Conservation (phyloP, 164 flowering plant genomes). For the Magnolia officinalis region DNA sequence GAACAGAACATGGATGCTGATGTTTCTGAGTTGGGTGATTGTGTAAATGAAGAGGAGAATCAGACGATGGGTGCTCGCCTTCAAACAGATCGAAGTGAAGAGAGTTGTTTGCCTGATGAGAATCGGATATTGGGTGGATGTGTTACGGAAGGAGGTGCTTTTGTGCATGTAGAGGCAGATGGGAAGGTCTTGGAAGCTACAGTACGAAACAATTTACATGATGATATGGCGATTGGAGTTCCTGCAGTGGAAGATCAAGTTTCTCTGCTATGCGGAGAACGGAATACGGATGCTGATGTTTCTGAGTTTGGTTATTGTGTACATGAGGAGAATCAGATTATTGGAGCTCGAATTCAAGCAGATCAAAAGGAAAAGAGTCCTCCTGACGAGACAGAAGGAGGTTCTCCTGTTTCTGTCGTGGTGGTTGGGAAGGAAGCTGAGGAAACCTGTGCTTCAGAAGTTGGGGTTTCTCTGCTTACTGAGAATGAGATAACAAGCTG, state of each 20-base stretch:
- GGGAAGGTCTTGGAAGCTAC: not conserved
- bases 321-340: not conserved
- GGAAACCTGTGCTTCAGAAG: not conserved
- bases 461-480: not conserved
- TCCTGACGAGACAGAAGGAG: not conserved
- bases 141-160: not conserved
- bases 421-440: conserved; percentile 2
- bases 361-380: not conserved
- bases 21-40: too few species aligned
- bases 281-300: not conserved
- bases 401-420: not conserved
- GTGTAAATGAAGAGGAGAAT: too few species aligned
- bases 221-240: not conserved
- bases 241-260: not conserved
- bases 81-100: too few species aligned
- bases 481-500: not conserved
- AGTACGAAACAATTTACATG: too few species aligned
- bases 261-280: conserved; percentile 5
- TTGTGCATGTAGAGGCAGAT: not conserved
- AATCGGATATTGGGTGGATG: not conserved
- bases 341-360: not conserved
- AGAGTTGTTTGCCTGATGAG: not conserved
- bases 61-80: too few species aligned
- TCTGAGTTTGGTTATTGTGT: not conserved
- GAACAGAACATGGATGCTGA: too few species aligned